Conservation (phyloP, 2,329 filamentous ascomycete genomes). For the Fusarium dimerum region DNA sequence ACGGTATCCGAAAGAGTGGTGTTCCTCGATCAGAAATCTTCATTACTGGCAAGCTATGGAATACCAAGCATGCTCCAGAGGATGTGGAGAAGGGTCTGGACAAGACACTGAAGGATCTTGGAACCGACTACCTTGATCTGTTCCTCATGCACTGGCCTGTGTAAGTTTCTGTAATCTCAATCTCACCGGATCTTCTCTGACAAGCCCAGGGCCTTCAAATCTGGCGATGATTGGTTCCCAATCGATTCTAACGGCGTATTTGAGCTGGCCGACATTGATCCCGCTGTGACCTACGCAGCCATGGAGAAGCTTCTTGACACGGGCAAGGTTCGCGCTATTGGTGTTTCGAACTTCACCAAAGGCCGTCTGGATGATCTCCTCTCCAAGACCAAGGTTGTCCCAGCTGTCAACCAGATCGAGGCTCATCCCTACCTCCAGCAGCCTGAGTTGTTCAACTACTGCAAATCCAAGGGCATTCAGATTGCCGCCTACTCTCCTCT, state of each 20-base stretch:
- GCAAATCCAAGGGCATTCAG: constrained; percentile 58
- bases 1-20: constrained; percentile 40
- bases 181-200: neutral
- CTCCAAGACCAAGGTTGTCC: constrained; percentile 53
- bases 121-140: constrained; percentile 49
- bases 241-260: constrained; percentile 63
- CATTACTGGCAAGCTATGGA: constrained; percentile 64
- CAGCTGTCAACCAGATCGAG: constrained; percentile 69
- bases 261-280: constrained; percentile 54
- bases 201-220: constrained; percentile 46
- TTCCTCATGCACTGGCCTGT: constrained; percentile 12
- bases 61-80: constrained; percentile 50
- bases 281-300: constrained; percentile 43
- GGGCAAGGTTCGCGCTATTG: constrained; percentile 46
- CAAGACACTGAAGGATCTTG: constrained; percentile 48
- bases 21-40: constrained; percentile 44
- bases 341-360: constrained; percentile 52
- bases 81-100: constrained; percentile 49
- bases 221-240: constrained; percentile 47
- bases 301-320: constrained; percentile 41
- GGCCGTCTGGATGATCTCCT: constrained; percentile 44
- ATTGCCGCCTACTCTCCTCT: constrained; percentile 67
- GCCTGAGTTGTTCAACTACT: constrained; percentile 56
- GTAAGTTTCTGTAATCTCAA: neutral
- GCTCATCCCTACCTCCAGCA: constrained; percentile 70